A percentile compares a stretch with the other conserved stretches of the same genome.
Evolutionary conservation across 1,284 basidiomycete genomes (phyloP).

Genomic region (Neonothopanus nambi): DNA sequence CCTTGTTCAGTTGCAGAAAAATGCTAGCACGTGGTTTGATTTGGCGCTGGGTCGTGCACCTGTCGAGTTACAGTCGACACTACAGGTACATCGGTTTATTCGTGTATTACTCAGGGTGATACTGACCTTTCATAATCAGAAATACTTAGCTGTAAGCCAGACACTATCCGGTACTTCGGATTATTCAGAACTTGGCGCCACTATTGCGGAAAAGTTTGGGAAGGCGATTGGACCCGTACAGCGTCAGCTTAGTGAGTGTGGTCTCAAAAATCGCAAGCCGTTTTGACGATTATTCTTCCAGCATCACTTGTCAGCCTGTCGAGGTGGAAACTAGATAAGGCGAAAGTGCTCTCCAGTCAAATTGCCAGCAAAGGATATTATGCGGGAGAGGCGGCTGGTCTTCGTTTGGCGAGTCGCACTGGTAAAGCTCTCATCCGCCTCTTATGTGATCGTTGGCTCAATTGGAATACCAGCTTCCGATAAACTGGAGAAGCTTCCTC

Average conservation of each 20-base stretch:
- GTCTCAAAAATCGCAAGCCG: background rate
- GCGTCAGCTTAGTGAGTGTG: constrained; percentile 67
- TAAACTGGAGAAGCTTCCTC: constrained; percentile 63
- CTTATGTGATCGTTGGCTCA: too few relatives aligned
- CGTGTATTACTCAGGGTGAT: constrained; percentile 12
- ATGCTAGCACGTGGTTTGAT: constrained; percentile 83
- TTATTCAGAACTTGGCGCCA: constrained; percentile 85
- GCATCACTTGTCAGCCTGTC: constrained; percentile 63
- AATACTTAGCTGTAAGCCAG: constrained; percentile 79
- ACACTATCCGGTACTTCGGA: constrained; percentile 61
- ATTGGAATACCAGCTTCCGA: constrained; percentile 40
- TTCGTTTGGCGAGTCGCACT: constrained; percentile 61
- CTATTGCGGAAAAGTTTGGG: constrained; percentile 83
- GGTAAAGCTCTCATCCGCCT: constrained; percentile 36
- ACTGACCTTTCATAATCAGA: constrained; percentile 41
- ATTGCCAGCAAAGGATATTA: constrained; percentile 86
- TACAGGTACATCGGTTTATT: constrained; percentile 61
- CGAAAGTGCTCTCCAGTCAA: constrained; percentile 78
- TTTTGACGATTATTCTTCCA: constrained; percentile 25
- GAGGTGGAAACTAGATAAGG: constrained; percentile 68
- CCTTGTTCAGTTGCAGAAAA: constrained; percentile 70
- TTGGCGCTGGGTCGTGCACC: constrained; percentile 86
- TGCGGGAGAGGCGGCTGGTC: constrained; percentile 82
- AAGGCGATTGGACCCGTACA: constrained; percentile 80
- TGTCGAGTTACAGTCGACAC: constrained; percentile 87